Conservation (phyloP, 768 basidiomycete genomes). For the Collybiopsis luxurians region DNA sequence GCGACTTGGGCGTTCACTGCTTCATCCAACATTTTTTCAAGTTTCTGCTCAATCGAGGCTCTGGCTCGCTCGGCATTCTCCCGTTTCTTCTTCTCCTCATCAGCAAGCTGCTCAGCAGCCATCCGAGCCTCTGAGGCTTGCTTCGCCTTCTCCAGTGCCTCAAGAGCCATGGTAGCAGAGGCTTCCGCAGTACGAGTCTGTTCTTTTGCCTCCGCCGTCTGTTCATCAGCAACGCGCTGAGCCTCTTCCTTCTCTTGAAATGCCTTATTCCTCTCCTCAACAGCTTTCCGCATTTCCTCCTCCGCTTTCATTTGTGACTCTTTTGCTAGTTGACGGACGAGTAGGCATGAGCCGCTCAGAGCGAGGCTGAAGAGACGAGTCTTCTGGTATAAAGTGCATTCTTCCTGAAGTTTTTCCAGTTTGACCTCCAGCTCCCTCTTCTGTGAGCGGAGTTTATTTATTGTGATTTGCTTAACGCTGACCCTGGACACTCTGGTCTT, state of each 20-base stretch:
- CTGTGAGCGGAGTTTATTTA: not conserved
- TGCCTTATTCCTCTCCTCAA: not conserved
- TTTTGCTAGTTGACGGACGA: too few relatives aligned
- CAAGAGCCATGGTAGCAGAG: not conserved
- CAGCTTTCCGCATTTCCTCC: not conserved
- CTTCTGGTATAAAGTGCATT: not conserved
- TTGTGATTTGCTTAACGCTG: not conserved
- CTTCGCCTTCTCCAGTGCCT: not conserved
- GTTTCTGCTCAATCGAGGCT: not conserved
- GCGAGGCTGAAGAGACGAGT: too few relatives aligned
- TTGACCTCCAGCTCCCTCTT: not conserved
- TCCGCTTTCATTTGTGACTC: too few relatives aligned
- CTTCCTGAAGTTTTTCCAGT: conserved; percentile 1
- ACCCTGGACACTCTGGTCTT: not conserved
- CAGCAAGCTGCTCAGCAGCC: not conserved
- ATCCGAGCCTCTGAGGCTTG: not conserved
- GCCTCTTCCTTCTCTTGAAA: not conserved
- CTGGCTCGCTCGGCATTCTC: not conserved
- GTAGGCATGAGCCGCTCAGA: too few relatives aligned
- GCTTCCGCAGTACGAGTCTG: not conserved
- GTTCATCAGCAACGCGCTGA: not conserved
- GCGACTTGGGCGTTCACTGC: not conserved
- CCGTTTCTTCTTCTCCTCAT: not conserved
- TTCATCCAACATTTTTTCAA: not conserved
- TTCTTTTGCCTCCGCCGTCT: not conserved